Evolutionary conservation across 805 yeast species (phyloP).

Genomic region (Yarrowia deformans): DNA sequence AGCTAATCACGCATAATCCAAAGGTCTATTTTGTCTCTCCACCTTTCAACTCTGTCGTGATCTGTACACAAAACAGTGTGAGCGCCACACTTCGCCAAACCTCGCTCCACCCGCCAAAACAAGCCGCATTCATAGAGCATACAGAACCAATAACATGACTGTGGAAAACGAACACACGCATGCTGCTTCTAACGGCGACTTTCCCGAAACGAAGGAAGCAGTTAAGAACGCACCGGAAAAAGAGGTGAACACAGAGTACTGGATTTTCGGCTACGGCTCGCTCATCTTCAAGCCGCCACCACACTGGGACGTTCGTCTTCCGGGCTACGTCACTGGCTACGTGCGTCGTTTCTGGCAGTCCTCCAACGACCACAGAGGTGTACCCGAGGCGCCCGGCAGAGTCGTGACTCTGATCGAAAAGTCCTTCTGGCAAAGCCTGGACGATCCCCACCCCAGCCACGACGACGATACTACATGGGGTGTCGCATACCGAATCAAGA

Average conservation of each 20-base stretch:
- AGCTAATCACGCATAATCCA: constrained; percentile 39
- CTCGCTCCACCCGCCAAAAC: not conserved
- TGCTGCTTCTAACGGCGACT: constrained; percentile 11
- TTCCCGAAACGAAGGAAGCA: constrained; percentile 1
- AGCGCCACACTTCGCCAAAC: constrained; percentile 17
- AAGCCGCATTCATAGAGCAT: not conserved
- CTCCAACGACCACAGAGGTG: constrained; percentile 88
- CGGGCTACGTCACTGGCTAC: constrained; percentile 79
- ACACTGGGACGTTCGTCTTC: constrained; percentile 62
- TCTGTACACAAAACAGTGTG: constrained; percentile 20
- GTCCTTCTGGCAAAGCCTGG: constrained; percentile 58
- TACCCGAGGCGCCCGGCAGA: constrained; percentile 84
- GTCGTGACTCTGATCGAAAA: constrained; percentile 81
- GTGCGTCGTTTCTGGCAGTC: constrained; percentile 91
- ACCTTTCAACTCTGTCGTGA: constrained; percentile 28
- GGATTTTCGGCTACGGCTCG: constrained; percentile 93
- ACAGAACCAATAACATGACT: not conserved
- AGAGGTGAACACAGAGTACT: constrained; percentile 48
- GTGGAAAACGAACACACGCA: not conserved
- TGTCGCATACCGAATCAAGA: constrained; percentile 80
- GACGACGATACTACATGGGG: constrained; percentile 65
- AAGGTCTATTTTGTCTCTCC: constrained; percentile 25
- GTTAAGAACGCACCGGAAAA: not conserved
- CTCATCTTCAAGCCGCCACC: constrained; percentile 91
- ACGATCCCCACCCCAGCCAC: constrained; percentile 52